These are phyloP conservation scores for Heliocybe sulcata DNA, from an alignment of 1,284 basidiomycete genomes.

Conservation along the genomic window DNA sequence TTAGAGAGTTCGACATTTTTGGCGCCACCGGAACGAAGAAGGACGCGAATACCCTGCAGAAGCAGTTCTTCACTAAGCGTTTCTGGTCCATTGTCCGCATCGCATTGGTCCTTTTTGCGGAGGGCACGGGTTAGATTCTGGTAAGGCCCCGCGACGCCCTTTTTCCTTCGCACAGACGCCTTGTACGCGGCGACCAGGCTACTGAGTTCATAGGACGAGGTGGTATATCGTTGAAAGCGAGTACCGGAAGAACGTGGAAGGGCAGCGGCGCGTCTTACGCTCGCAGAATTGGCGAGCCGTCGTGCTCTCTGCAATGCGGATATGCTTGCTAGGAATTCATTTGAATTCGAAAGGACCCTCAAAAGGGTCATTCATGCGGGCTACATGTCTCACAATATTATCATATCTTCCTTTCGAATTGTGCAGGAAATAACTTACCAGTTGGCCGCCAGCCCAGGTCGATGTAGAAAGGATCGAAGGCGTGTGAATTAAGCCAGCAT, in stretches of 20 bases:
- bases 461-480: background rate
- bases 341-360: background rate
- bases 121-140: background rate
- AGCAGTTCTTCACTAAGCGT: background rate
- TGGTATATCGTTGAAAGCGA: background rate
- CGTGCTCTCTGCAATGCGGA: too few relatives aligned
- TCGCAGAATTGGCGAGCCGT: too few relatives aligned
- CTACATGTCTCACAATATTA: background rate
- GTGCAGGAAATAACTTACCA: background rate
- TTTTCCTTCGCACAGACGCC: background rate
- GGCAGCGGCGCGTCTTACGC: too few relatives aligned
- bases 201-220: background rate
- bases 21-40: conserved; percentile 40
- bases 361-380: conserved; percentile 7
- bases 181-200: background rate
- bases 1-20: conserved; percentile 42
- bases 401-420: too few relatives aligned
- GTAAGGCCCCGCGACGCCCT: background rate
- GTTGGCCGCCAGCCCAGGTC: background rate
- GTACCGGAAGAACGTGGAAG: too few relatives aligned
- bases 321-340: background rate
- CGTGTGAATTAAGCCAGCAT: background rate
- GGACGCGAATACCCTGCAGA: conserved; percentile 21
- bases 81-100: background rate
- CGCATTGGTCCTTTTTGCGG: background rate